Evolutionary conservation across 352 stramenopile species (phyloP), one percentile per base, ranked within the genome.

Genomic region (Phytophthora fragariaefolia): DNA sequence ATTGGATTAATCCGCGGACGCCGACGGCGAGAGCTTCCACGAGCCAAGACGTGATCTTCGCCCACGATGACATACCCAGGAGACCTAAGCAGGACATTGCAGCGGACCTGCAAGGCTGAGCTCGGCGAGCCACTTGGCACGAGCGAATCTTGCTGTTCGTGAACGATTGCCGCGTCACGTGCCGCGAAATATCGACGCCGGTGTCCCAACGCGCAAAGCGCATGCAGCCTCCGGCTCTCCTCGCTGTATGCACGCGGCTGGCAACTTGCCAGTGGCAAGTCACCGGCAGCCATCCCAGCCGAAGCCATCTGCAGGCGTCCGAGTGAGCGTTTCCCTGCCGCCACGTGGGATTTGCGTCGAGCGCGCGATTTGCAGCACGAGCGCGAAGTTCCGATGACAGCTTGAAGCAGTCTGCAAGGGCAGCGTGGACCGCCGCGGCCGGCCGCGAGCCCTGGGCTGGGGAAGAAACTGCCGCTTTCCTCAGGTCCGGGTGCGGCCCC

Each of bases 361-460:
- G 20, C 23, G 6, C 22, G 26, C 58, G 64, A 72, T 72, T 72
- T 72, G 64, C 50, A 46, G 64, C 56, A 71, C 57, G 9, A 57
- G 32, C 51, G 9, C 13, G 15, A 28, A 46, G 60, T 24, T 38
- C 32, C 26, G n/a, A 23, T 55, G 50, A 55, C 59, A 45, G 8
- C 23, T 55, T 51, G 27, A 52, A 45, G 38, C 18, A 7, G 36
- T n/a, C 15, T 43, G 53, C 52, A 17, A 17, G n/a, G n/a, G 18
- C 20, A 30, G 13, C 40, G 40, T 48, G 45, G 51, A 38, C 52
- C 43, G 34, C 17, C 22, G 38, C 10, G 6, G 5, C 51, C 47
- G 32, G n/a, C 23, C 24, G 23, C 30, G 6, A 47, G 32, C 51
- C 12, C 42, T 34, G 27, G 40, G 26, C 40, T 8, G 52, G 6